A percentile compares a stretch with the other conserved stretches of the same genome.
phyloP scores from a whole-genome alignment of 257 asterid genomes.

The Avicennia marina region DNA sequence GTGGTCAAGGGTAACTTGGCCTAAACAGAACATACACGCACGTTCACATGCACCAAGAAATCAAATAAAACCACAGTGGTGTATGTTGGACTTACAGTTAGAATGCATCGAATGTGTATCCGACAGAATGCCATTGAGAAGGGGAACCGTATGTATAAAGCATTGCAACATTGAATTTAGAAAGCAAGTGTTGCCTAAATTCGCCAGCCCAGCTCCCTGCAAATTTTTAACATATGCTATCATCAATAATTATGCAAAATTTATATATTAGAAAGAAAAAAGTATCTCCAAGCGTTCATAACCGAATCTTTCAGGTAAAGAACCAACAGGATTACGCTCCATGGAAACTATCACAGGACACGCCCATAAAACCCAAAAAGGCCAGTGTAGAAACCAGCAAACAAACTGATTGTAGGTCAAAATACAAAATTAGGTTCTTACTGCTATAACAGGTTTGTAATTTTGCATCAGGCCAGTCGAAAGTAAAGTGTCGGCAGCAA shows the following conservation, averaged over 20 bases:
- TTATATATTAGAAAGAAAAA: not conserved
- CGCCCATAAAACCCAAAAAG: not conserved
- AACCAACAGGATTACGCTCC: not conserved
- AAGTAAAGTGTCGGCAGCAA: slow-evolving; percentile 2
- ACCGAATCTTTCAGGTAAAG: not conserved
- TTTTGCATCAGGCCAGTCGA: slow-evolving; percentile 1
- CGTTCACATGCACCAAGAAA: too few relatives aligned
- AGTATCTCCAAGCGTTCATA: not conserved
- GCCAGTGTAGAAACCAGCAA: not conserved
- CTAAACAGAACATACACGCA: too few relatives aligned
- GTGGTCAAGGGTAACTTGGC: too few relatives aligned
- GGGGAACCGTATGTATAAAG: slow-evolving; percentile 74
- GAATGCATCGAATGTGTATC: slow-evolving; percentile 27
- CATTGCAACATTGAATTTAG: slow-evolving; percentile 83
- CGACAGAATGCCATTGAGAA: slow-evolving; percentile 47
- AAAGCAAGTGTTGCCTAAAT: slow-evolving; percentile 92
- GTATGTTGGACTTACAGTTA: slow-evolving; percentile 32
- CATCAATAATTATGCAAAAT: not conserved
- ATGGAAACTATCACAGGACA: not conserved
- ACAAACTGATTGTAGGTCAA: not conserved
- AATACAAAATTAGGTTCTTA: not conserved
- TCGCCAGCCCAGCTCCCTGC: slow-evolving; percentile 86
- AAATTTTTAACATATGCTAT: slow-evolving; percentile 4
- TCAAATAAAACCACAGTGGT: too few relatives aligned
- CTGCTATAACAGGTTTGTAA: slow-evolving; percentile 16